These are phyloP conservation scores for Coccomyxa sp. DNA, from an alignment of 139 green algal species.

Conservation along the genomic window DNA sequence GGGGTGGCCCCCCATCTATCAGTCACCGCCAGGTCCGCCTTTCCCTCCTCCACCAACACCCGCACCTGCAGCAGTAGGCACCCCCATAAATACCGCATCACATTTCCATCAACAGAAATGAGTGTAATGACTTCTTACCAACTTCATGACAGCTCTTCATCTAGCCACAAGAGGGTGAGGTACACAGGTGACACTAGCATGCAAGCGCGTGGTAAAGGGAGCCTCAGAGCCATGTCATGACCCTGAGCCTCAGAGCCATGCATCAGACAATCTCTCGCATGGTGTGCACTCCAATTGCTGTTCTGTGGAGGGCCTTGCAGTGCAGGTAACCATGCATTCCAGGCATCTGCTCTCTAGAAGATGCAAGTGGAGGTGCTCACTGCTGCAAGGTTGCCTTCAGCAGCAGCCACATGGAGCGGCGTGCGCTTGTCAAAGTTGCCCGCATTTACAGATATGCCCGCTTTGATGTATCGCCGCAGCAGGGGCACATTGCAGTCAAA, in stretches of 20 bases:
- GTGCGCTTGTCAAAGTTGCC: slow-evolving; percentile 58
- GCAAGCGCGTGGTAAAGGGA: too few species aligned
- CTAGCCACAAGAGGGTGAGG: too few species aligned
- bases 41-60: slow-evolving; percentile 24
- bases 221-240: too few species aligned
- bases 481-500: slow-evolving; percentile 30
- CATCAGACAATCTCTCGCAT: too few species aligned
- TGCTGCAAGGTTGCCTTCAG: slow-evolving; percentile 48
- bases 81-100: background rate
- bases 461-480: slow-evolving; percentile 43
- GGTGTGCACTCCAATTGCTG: too few species aligned
- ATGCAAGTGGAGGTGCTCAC: slow-evolving; percentile 11
- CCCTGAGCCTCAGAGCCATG: too few species aligned
- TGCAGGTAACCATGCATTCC: too few species aligned
- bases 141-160: too few species aligned
- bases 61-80: slow-evolving; percentile 9
- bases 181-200: too few species aligned
- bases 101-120: background rate
- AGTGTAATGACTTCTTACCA: too few species aligned
- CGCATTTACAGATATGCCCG: slow-evolving; percentile 37
- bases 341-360: too few species aligned
- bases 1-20: slow-evolving; percentile 9
- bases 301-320: too few species aligned
- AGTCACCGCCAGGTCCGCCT: slow-evolving; percentile 1
- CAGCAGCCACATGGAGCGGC: slow-evolving; percentile 57